A percentile compares a stretch with the other conserved stretches of the same genome.
Conservation (phyloP, 345 rosid genomes). For the Boechera divaricarpa region DNA sequence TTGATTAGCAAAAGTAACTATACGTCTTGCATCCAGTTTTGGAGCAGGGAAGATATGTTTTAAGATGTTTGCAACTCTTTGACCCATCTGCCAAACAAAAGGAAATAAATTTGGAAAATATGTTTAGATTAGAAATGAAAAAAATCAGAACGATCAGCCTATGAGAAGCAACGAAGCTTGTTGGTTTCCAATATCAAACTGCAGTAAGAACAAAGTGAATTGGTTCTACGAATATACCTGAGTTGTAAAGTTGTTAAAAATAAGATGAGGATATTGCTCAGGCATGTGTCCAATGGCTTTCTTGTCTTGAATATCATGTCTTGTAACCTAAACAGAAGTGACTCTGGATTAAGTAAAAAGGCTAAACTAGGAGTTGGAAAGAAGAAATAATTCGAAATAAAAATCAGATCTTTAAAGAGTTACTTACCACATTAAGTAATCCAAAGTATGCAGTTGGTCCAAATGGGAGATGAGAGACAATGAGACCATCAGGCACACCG, state of each 20-base stretch:
- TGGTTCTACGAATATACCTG: slow-evolving; percentile 53
- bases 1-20: slow-evolving; percentile 81
- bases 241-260: slow-evolving; percentile 76
- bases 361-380: slow-evolving; percentile 6
- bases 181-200: not conserved
- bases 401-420: slow-evolving; percentile 22
- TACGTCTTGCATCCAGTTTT: slow-evolving; percentile 75
- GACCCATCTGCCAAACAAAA: slow-evolving; percentile 63
- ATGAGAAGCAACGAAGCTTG: not conserved
- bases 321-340: slow-evolving; percentile 65
- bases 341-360: slow-evolving; percentile 10
- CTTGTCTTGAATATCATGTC: slow-evolving; percentile 87
- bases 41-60: slow-evolving; percentile 95
- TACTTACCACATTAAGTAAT: slow-evolving; percentile 85
- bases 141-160: not conserved
- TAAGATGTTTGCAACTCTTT: slow-evolving; percentile 74
- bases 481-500: slow-evolving; percentile 87
- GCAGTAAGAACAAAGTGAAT: slow-evolving; percentile 11
- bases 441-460: slow-evolving; percentile 97
- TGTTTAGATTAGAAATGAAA: slow-evolving; percentile 5
- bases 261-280: slow-evolving; percentile 90
- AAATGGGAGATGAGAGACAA: slow-evolving; percentile 85
- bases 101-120: not conserved
- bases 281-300: slow-evolving; percentile 84
- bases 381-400: slow-evolving; percentile 5